Conservation (phyloP, 176 grass and related monocot genomes). For the Triticum timopheevii region DNA sequence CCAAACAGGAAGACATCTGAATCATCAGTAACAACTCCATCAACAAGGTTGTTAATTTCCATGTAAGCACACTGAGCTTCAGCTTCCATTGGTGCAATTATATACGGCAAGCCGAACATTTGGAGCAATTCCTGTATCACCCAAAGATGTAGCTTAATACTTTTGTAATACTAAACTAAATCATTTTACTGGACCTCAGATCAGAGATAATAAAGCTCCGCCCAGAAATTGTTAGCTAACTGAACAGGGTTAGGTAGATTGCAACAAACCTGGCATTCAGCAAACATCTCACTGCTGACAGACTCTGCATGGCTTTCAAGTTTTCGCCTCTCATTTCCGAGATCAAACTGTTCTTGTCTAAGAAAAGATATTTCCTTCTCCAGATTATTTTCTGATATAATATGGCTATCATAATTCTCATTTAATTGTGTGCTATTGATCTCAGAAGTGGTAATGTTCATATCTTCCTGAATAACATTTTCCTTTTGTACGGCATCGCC, state of each 20-base stretch:
- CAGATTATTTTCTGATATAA: conserved; percentile 56
- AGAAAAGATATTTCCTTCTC: conserved; percentile 80
- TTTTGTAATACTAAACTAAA: conserved; percentile 18
- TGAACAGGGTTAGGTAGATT: conserved; percentile 1
- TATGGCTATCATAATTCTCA: conserved; percentile 36
- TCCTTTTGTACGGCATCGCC: conserved; percentile 1
- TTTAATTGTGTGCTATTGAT: background rate
- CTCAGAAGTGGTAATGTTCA: conserved; percentile 23
- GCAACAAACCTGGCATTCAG: conserved; percentile 84
- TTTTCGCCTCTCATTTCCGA: conserved; percentile 81
- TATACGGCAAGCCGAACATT: conserved; percentile 99
- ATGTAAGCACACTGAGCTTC: conserved; percentile 99
- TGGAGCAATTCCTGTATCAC: conserved; percentile 89
- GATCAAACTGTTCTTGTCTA: conserved; percentile 73
- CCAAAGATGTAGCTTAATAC: conserved; percentile 14
- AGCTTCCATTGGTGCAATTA: conserved; percentile 92
- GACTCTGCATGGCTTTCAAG: conserved; percentile 90
- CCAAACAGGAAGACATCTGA: conserved; percentile 99
- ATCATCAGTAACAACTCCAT: conserved; percentile 97
- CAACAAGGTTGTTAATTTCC: conserved; percentile 94
- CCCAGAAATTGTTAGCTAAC: background rate
- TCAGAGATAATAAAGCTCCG: conserved; percentile 12
- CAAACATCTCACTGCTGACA: conserved; percentile 95
- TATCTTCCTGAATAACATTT: conserved; percentile 14
- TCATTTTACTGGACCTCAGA: conserved; percentile 10